Percentiles rank a stretch among this genome's conserved stretches.
phyloP scores from a whole-genome alignment of 2,329 filamentous ascomycete genomes.

The Samsoniella hepiali region DNA sequence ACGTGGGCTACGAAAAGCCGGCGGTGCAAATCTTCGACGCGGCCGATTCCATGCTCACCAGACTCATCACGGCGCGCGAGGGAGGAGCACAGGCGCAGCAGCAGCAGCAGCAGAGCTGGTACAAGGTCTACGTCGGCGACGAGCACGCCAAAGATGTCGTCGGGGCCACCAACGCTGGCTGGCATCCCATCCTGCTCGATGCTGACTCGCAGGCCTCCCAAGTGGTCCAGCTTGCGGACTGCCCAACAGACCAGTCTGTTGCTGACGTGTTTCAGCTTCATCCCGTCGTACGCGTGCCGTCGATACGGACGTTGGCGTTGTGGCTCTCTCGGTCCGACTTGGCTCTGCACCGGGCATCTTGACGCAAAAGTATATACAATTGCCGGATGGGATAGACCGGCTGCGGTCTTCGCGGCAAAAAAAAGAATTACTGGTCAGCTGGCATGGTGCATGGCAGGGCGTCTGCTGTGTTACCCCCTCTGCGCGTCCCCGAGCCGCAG shows the following conservation, averaged over 20 bases:
- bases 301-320: slow-evolving; percentile 18
- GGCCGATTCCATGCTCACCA: slow-evolving; percentile 43
- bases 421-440: not conserved
- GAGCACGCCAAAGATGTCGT: slow-evolving; percentile 48
- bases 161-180: slow-evolving; percentile 37
- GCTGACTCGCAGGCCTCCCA: slow-evolving; percentile 7
- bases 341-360: not conserved
- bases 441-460: not conserved
- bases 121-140: slow-evolving; percentile 54
- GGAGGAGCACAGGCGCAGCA: slow-evolving; percentile 19
- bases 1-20: slow-evolving; percentile 60
- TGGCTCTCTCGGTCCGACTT: slow-evolving; percentile 2
- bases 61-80: slow-evolving; percentile 27
- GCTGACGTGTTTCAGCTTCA: slow-evolving; percentile 18
- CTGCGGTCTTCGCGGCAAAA: not conserved
- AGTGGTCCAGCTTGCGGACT: slow-evolving; percentile 18
- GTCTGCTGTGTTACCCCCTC: not conserved
- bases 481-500: not conserved
- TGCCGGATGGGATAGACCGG: not conserved
- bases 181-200: slow-evolving; percentile 26
- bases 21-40: slow-evolving; percentile 53
- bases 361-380: not conserved
- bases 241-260: slow-evolving; percentile 7
- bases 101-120: slow-evolving; percentile 28
- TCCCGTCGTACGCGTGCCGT: slow-evolving; percentile 21